These are phyloP conservation scores for Trypanosoma brucei DNA, from an alignment of 208 protist species.

Conservation along the genomic window DNA sequence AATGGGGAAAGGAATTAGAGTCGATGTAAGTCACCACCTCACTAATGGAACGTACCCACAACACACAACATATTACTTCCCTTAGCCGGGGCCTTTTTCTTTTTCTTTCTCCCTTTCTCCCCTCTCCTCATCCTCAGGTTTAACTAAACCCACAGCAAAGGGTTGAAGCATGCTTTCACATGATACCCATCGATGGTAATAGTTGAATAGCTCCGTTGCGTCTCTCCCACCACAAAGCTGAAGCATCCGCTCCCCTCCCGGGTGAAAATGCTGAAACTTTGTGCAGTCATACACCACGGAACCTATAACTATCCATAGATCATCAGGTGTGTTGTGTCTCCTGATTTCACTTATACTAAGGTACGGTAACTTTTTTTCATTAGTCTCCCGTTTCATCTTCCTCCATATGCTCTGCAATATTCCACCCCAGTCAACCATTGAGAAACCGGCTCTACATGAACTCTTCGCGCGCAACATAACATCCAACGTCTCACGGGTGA, in stretches of 20 bases:
- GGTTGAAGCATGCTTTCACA: constrained; percentile 58
- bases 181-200: constrained; percentile 66
- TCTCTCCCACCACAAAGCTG: constrained; percentile 58
- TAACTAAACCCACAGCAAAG: constrained; percentile 39
- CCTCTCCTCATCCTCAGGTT: neutral
- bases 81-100: neutral
- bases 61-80: neutral
- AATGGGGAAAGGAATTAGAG: too few relatives aligned
- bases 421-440: constrained; percentile 47
- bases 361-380: constrained; percentile 17
- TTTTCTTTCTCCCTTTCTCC: neutral
- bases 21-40: too few relatives aligned
- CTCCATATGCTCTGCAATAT: constrained; percentile 10
- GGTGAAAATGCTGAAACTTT: constrained; percentile 64
- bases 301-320: constrained; percentile 74
- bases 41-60: too few relatives aligned
- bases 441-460: constrained; percentile 22
- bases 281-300: constrained; percentile 80
- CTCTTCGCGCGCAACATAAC: constrained; percentile 19
- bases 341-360: constrained; percentile 47
- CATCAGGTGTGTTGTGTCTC: constrained; percentile 46
- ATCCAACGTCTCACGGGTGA: constrained; percentile 17
- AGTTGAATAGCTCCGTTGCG: constrained; percentile 57
- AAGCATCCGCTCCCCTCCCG: constrained; percentile 55
- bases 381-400: neutral